Base-by-base conservation (phyloP, 1,284 basidiomycete genomes). In the Gomphus bonarii region DNA sequence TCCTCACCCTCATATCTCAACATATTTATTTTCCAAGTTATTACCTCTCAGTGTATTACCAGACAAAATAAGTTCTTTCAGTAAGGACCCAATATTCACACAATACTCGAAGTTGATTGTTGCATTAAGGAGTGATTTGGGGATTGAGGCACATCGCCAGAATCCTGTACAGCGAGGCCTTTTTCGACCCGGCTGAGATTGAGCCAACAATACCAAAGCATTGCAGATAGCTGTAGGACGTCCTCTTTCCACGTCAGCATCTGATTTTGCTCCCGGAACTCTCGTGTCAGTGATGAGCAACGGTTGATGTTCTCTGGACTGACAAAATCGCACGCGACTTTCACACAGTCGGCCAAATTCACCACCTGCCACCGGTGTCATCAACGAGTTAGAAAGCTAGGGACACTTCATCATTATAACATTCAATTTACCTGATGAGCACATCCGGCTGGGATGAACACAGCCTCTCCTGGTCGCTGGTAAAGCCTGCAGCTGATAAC, bases 321-420 rank as follows among this genome's bases (percentile, higher is more conserved):
- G 61, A 97, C 91, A 71, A 95, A 98, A 72, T 98, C 94, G 62
- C 90, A 79, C n/a, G 95, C 94, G 50, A 97, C 89, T 73, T 97
- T 97, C 74, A 97, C 86, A 68, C 91, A 95, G 68, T 97, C 92
- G 11, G 91, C 78, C 35, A 95, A 72, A 65, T 95, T 94, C 65
- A 84, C 82, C 7, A 91, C 88, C 81, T 89, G 62, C 36, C 50
- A 40, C 47, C 52, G 48, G 22, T 49, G 36, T 56, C 18, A 14
- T 40, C 28, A 49, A 50, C 18, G 14, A 52, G 35, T 51, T 20
- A 47, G 54, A 12, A 30, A 40, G 22, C 18, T 12, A 7, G 16
- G 47, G 35, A 18, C 57, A 54, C 11, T n/a, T n/a, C n/a, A n/a
- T 22, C 38, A 44, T 54, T 50, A 46, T 25, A 51, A 16, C 16